Base-by-base conservation (phyloP, 306 rosid species). In the Herpetospermum pedunculosum region DNA sequence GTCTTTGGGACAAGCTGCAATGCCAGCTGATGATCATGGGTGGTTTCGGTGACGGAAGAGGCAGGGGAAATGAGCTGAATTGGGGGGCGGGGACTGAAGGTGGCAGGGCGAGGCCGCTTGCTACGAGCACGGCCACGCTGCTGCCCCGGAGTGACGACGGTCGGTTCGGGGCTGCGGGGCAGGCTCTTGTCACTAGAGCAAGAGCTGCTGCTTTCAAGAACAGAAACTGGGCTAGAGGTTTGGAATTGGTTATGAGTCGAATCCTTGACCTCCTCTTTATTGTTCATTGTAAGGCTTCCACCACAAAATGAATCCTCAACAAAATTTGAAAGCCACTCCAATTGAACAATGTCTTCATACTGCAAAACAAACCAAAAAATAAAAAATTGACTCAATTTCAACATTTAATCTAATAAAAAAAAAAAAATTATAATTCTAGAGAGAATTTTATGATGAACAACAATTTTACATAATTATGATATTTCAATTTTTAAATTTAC, bases 41-140 rank as follows among this genome's bases (percentile, higher is more conserved):
- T n/a, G 16, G 55, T 81, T 69, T 88, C 98, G 0, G 88, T 81
- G 8, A 89, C 77, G 3, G 97, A 90, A 26, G 98, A 89, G 9
- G 98, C 85, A 8, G 99, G 96, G 46, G 98, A 91, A 60, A 88
- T 88, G 23, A 91, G 90, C 30, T 91, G 91, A 84, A 89, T 85
- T 0, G 91, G 89, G 0, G 86, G 70, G 7, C 96, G 92, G 26
- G 97, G 99, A 50, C 80, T 88, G 89, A 95, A 95, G 15, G 92
- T 76, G 0, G 97, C 82, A 0, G 99, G 99, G 65, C 99, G 96
- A 26, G 96, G 96, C 25, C 99, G 96, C 80, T 95, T 95, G 96
- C 96, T 95, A 74, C 99, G 94, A 23, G 99, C 96, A 32, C 99
- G 97, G 3, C 96, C 97, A 15, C 96, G 82, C 8, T 87, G 82